Base-by-base conservation (phyloP, 2,329 filamentous ascomycete genomes). In the Aureobasidium pullulans region DNA sequence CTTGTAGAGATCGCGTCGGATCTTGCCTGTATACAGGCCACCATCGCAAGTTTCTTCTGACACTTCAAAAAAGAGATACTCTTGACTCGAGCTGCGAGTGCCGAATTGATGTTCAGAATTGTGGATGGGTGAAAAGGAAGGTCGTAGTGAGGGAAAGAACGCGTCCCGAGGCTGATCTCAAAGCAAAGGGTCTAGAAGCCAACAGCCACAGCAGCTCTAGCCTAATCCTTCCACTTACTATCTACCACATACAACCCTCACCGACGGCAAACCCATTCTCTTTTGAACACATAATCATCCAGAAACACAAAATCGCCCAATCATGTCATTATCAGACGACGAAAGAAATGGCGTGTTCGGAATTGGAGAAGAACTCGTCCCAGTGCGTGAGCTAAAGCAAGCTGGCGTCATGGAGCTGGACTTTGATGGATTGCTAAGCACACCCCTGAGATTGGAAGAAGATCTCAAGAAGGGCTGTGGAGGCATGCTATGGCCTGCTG, bases 401-500 rank as follows among this genome's bases (percentile, higher is more conserved):
- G 78, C 82, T 15, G 75, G 75, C 2, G 79, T 79, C n/a, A 80
- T 77, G 4, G 69, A 68, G 28, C 70, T 84, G 16, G 77, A 81
- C 37, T 94, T 97, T 69, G 86, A 88, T 63, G 87, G 89, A 40
- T 81, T 94, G 56, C 79, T 96, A 36, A 37, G 66, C 19, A 76
- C 81, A 49, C 85, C 88, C 46, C 80, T 97, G 62, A 79, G 82
- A 62, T 82, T 97, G 15, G 88, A 89, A 68, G 91, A 96, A 72
- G 92, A 97, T 73, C 81, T 96, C 49, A 84, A 83, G 60, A 84
- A 89, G 63, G 94, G 94, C 62, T 97, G 94, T 72, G 94, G 94
- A 50, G 94, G 94, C 2, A 89, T 95, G 74, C 81, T 95, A 10
- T 97, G 94, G 94, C 93, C 92, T 3, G 93, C 93, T 0, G 94